Conservation (phyloP, 495 filamentous ascomycete species). For the Lentithecium fluviatile region DNA sequence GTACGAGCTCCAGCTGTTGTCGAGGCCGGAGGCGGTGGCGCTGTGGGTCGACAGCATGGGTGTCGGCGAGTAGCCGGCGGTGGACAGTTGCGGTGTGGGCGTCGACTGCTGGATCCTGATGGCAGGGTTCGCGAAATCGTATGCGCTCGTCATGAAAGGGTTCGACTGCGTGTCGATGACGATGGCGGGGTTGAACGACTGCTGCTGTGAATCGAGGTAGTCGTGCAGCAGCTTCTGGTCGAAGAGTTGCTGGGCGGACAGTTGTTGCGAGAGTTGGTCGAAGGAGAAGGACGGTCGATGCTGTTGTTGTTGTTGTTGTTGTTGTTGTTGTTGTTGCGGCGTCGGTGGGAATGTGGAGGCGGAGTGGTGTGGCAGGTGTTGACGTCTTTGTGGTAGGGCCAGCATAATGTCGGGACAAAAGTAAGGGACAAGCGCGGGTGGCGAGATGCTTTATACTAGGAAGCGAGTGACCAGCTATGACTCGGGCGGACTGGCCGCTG, state of each 20-base stretch:
- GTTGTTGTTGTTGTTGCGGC: too few species aligned
- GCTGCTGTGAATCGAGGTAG: constrained; percentile 35
- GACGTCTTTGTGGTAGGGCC: constrained; percentile 33
- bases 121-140: constrained; percentile 33
- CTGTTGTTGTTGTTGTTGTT: too few species aligned
- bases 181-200: constrained; percentile 16
- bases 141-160: constrained; percentile 35
- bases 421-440: constrained; percentile 30
- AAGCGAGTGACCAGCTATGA: constrained; percentile 22
- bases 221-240: constrained; percentile 30
- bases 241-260: constrained; percentile 19
- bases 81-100: constrained; percentile 30
- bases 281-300: constrained; percentile 12
- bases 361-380: constrained; percentile 25
- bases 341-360: constrained; percentile 21
- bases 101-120: constrained; percentile 40
- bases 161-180: constrained; percentile 20
- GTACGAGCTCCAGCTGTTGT: constrained; percentile 30
- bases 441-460: constrained; percentile 33
- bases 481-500: constrained; percentile 18
- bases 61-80: constrained; percentile 24
- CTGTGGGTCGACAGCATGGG: constrained; percentile 21
- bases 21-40: constrained; percentile 18
- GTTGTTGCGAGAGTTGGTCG: constrained; percentile 26
- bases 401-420: constrained; percentile 26